Evolutionary conservation across 192 early-diverging fungal species (phyloP).

Genomic region (Coemansia sp.): DNA sequence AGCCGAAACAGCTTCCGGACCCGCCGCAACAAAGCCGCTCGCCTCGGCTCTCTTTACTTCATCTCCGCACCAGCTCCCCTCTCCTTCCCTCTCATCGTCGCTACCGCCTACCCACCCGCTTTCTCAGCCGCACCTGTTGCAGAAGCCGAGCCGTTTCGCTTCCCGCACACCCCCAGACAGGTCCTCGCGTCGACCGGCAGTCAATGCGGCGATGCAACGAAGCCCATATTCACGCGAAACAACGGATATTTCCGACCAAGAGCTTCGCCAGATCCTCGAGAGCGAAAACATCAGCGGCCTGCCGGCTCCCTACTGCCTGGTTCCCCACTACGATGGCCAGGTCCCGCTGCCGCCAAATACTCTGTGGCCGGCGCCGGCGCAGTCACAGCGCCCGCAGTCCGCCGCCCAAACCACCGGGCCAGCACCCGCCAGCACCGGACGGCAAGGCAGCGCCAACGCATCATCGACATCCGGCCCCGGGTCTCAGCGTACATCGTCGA

Average conservation of each 20-base stretch:
- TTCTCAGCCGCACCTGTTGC: constrained; percentile 16
- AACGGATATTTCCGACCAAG: constrained; percentile 52
- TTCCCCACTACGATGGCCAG: constrained; percentile 45
- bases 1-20: constrained; percentile 25
- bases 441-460: not conserved
- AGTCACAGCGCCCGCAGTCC: not conserved
- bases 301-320: constrained; percentile 43
- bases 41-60: constrained; percentile 23
- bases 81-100: constrained; percentile 12
- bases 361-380: constrained; percentile 16
- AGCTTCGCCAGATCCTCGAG: constrained; percentile 50
- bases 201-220: constrained; percentile 47
- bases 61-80: constrained; percentile 14
- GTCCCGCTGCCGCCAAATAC: constrained; percentile 18
- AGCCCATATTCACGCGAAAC: constrained; percentile 48
- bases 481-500: constrained; percentile 10
- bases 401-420: constrained; percentile 3
- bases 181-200: constrained; percentile 25
- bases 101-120: constrained; percentile 23
- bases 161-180: constrained; percentile 27
- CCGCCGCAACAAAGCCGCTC: constrained; percentile 27
- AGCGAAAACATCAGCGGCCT: constrained; percentile 52
- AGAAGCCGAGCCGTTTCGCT: constrained; percentile 13
- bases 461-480: constrained; percentile 1
- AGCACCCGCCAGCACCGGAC: not conserved